Base-by-base conservation (phyloP, 257 asterid species). In the Solanum paucissectum region DNA sequence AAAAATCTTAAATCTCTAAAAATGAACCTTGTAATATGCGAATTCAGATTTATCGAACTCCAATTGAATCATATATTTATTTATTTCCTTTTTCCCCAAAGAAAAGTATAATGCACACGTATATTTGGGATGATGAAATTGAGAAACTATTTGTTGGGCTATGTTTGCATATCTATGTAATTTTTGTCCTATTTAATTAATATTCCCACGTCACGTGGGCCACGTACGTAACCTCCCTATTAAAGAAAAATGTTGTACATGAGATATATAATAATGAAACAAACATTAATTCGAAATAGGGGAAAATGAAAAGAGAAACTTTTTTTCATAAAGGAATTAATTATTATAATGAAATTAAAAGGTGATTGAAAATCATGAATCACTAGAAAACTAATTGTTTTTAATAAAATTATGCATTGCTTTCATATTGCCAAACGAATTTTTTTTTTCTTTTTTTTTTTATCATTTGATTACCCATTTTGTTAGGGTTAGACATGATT, bases 1-100 rank as follows among this genome's bases (percentile, higher is more conserved):
- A 25, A 49, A 0, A 1, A 49, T 2, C 21, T 5, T 0, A 4
- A 7, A 5, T 11, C 5, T 66, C 3, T 3, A 5, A 1, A 66
- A 66, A 12, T 66, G 0, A 0, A 5, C 1, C 34, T 1, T 5
- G 2, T 14, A 66, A 66, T 25, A 0, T 12, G 4, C 7, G 9
- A 27, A 5, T 66, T 66, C 1, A 12, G 1, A 64, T 64, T 64
- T 9, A 25, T 1, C 9, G 0, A 64, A 9, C 18, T 64, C 7
- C 1, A 62, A 2, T 23, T 11, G 49, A 42, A 42, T 42, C 5
- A 20, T 58, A 5, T 23, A 3, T 1, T 62, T 62, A 5, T 4
- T 62, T 62, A 10, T 23, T 3, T 3, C 0, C 1, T 60, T 21
- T 21, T 62, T 21, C 6, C 12, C 29, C 11, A 23, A 21, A 23